A percentile compares a stretch with the other conserved stretches of the same genome.
phyloP scores from a whole-genome alignment of 805 yeast genomes.

The Metschnikowia hibisci region DNA sequence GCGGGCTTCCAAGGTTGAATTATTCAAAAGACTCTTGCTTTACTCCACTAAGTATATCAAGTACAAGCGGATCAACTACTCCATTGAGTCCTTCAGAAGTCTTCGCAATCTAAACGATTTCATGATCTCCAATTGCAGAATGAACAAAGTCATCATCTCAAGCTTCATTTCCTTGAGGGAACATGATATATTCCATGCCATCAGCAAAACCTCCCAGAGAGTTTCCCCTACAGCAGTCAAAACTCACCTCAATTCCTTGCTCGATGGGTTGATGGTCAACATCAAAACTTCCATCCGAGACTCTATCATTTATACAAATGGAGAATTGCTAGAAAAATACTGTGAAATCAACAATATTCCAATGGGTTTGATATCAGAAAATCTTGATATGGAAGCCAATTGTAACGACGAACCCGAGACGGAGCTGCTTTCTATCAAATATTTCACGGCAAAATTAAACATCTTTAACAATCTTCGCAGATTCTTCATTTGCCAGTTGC shows the following conservation, averaged over 20 bases:
- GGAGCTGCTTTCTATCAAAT: slow-evolving; percentile 8
- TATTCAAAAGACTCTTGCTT: slow-evolving; percentile 31
- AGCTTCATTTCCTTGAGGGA: slow-evolving; percentile 32
- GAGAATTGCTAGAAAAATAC: slow-evolving; percentile 37
- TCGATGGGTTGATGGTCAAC: slow-evolving; percentile 28
- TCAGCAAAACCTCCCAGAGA: slow-evolving; percentile 7
- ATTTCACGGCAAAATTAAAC: slow-evolving; percentile 19
- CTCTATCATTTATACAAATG: slow-evolving; percentile 33
- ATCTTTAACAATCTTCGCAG: slow-evolving; percentile 37
- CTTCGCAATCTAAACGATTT: slow-evolving; percentile 26
- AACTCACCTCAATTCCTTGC: slow-evolving; percentile 22
- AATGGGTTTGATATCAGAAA: slow-evolving; percentile 16
- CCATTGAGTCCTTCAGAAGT: slow-evolving; percentile 24
- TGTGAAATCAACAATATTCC: slow-evolving; percentile 36
- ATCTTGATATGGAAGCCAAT: slow-evolving; percentile 7
- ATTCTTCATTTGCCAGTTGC: slow-evolving; percentile 35
- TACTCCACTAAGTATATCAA: slow-evolving; percentile 27
- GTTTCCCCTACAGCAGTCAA: slow-evolving; percentile 2
- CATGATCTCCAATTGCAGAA: slow-evolving; percentile 30
- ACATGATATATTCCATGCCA: slow-evolving; percentile 23
- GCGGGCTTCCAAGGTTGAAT: slow-evolving; percentile 15
- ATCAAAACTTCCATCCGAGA: slow-evolving; percentile 26
- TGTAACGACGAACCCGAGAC: background rate
- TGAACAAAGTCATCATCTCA: slow-evolving; percentile 35
- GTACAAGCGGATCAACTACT: slow-evolving; percentile 20